Evolutionary conservation across 306 rosid genomes (phyloP).

Genomic region (Inga leiocalycina): DNA sequence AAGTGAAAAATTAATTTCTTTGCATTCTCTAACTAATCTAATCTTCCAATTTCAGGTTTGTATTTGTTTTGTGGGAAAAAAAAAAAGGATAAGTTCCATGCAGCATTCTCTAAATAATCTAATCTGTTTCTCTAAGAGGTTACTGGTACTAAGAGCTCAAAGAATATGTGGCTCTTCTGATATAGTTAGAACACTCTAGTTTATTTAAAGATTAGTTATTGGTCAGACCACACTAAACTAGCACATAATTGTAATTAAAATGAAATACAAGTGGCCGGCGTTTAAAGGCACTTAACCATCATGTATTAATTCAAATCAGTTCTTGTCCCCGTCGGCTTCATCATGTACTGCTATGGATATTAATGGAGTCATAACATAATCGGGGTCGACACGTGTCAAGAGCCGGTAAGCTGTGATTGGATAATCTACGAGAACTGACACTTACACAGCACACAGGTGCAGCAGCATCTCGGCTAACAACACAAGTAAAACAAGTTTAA

Average conservation of each 20-base stretch:
- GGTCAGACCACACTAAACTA: constrained; percentile 33
- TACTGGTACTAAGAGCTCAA: not conserved
- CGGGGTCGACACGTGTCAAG: constrained; percentile 19
- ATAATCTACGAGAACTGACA: constrained; percentile 42
- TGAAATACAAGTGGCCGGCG: constrained; percentile 37
- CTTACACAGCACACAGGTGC: not conserved
- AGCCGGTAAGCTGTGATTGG: constrained; percentile 25
- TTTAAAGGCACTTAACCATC: constrained; percentile 39
- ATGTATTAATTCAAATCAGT: not conserved
- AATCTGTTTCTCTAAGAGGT: not conserved
- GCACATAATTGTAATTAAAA: constrained; percentile 26
- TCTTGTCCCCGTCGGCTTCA: not conserved
- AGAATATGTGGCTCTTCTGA: constrained; percentile 34
- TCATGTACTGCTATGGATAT: not conserved
- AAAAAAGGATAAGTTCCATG: too few species aligned
- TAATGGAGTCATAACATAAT: constrained; percentile 6
- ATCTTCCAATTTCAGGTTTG: not conserved
- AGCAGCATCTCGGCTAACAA: constrained; percentile 16
- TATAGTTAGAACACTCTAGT: constrained; percentile 27
- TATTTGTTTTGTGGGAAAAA: not conserved
- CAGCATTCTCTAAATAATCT: too few species aligned
- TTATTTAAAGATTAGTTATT: constrained; percentile 31
- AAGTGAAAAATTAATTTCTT: not conserved
- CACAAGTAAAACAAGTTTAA: constrained; percentile 32
- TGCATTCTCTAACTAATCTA: not conserved